Evolutionary conservation across 805 yeast genomes (phyloP), one percentile per base, ranked within the genome.

Genomic region (Metschnikowia amazonensis): DNA sequence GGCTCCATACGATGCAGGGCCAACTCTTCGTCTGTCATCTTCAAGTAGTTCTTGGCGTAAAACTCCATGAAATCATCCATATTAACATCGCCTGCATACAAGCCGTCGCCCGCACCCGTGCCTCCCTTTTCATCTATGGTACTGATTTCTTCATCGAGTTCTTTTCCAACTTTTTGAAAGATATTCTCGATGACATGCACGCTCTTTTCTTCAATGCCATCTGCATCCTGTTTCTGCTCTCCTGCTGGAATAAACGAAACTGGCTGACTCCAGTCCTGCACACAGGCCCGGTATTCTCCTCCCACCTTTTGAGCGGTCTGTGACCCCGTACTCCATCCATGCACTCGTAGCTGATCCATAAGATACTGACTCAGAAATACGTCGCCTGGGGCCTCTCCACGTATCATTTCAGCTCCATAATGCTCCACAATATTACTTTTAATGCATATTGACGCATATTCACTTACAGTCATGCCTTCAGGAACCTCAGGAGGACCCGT

Each of bases 21-120:
- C 17, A 50, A 42, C 24, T 50, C 50, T 5, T 40, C 38, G 7
- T 43, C 46, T 14, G 29, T 25, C 30, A 40, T 45, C 5, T 47
- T 43, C 31, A 50, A 25, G 29, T 45, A 48, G 7, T 46, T 43
- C 18, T 16, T 34, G 28, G 54, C 54, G 27, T 46, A 50, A 24
- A 42, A 50, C 37, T 50, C 54, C n/a, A 50, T 45, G 14, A 50
- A 50, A 30, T 50, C 54, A 36, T 50, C 54, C 21, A 50, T 39
- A 33, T 50, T 50, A 4, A 50, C 30, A 9, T 44, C 45, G 5
- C 30, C 48, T 7, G 49, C 41, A 28, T 8, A 5, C n/a, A 21
- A 11, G 8, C 8, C 21, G 13, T 6, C 6, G 23, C 6, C 23
- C 16, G 21, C 41, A 37, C 27, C 41, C 41, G 32, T 28, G 27